phyloP scores from a whole-genome alignment of 768 basidiomycete genomes.

The Mycena indigotica region DNA sequence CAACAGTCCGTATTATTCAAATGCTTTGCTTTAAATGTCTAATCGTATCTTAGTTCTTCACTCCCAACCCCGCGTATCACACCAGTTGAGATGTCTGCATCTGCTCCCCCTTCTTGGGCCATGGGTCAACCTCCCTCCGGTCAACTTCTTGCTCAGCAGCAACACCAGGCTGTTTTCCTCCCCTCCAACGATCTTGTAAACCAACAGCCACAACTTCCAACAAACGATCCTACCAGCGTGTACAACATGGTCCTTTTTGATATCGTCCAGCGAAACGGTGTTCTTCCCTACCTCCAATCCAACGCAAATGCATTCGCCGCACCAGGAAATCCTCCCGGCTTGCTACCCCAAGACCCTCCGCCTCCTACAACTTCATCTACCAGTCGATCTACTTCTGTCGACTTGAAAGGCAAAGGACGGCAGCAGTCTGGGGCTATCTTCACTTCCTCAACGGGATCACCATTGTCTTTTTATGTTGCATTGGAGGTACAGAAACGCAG shows the following conservation, averaged over 20 bases:
- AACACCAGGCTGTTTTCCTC: too few species aligned
- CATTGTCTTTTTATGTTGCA: slow-evolving; percentile 65
- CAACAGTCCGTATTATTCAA: too few species aligned
- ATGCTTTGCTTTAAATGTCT: too few species aligned
- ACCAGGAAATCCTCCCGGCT: slow-evolving; percentile 6
- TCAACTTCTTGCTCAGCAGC: slow-evolving; percentile 8
- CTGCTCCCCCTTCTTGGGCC: slow-evolving; percentile 13
- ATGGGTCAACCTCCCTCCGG: slow-evolving; percentile 2
- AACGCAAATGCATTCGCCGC: background rate
- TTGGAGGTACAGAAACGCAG: slow-evolving; percentile 62
- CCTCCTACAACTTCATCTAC: slow-evolving; percentile 3
- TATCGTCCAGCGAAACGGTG: background rate
- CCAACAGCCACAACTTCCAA: slow-evolving; percentile 7
- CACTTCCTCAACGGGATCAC: slow-evolving; percentile 39
- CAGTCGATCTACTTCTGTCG: slow-evolving; percentile 6
- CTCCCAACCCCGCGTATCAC: slow-evolving; percentile 65
- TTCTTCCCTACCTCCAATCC: background rate
- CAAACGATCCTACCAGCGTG: background rate
- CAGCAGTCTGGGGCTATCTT: slow-evolving; percentile 38
- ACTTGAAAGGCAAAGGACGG: slow-evolving; percentile 20
- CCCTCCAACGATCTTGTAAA: background rate
- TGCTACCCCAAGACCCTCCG: slow-evolving; percentile 1
- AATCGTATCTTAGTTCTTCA: slow-evolving; percentile 61
- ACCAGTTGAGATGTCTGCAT: slow-evolving; percentile 38
- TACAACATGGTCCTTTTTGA: slow-evolving; percentile 4